Base-by-base conservation (phyloP, 106 monocot species). In the Vanilla planifolia region DNA sequence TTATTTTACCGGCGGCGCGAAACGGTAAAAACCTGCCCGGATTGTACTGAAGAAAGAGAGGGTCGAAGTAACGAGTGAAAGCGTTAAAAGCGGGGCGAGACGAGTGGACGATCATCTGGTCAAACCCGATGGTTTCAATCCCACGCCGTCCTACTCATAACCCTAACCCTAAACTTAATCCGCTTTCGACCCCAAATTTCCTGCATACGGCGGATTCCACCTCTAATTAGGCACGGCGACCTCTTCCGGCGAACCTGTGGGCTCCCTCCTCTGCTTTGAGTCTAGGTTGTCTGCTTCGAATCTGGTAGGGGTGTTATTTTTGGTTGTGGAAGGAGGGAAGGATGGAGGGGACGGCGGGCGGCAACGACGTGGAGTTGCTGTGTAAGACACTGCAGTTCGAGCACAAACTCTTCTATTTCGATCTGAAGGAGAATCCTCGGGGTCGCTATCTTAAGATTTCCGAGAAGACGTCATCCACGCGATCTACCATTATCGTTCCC, bases 331-430 rank as follows among this genome's bases (percentile, higher is more conserved):
- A 14, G 32, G 24, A 13, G 53, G 53, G 32, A n/a, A 14, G 40
- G 20, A 57, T 57, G 57, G 57, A 57, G 57, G 61, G 25, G 61
- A 42, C 42, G 35, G 16, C 39, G 45, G 63, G 71, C 2, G 80
- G 51, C 6, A 50, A 29, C 63, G 75, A 89, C 64, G 77, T 78
- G 40, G 89, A 84, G 69, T 62, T 89, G 62, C 44, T 80, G 14
- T 75, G 67, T 25, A 77, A 75, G 77, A 89, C 89, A 30, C 69
- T 89, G 22, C 89, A 89, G 73, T 77, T 89, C 48, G 89, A 89
- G 78, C 89, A 84, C 72, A 84, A 89, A 67, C 72, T 84, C 11
- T 89, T 84, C 55, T 89, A 84, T 70, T 89, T 89, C 71, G 89
- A 89, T 67, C 66, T 84, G 27, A 84, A 84, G 77, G 83, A 84